Base-by-base conservation (phyloP, 352 stramenopile species). In the Phytopythium ostracodes region DNA sequence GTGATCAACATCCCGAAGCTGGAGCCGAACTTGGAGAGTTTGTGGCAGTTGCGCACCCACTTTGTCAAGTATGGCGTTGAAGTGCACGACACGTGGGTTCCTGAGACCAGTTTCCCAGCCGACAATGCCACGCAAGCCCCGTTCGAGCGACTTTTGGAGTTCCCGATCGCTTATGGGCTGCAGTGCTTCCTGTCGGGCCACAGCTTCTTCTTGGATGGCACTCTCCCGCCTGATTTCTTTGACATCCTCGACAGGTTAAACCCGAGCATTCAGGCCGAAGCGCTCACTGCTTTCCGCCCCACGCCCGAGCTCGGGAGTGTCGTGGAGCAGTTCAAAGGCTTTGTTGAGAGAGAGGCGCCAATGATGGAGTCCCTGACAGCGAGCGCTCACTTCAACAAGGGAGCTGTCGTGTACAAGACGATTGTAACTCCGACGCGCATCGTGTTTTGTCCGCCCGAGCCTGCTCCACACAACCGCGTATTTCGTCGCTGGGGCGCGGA, bases 371-470 rank as follows among this genome's bases (percentile, higher is more conserved):
- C 40, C 14, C 44, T 76, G 22, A 69, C 63, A 6, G 35, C 59
- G 9, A 79, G 63, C 42, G 50, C 60, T 4, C 59, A 53, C 2
- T 62, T 81, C 38, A 35, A 35, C 42, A 55, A 65, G 62, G 29
- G 43, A 25, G 7, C 57, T 0, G 56, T 80, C 12, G 75, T 92
- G 27, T 79, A 82, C 36, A 90, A 91, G 63, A 73, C 79, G 2
- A 72, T 89, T 25, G 77, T 91, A 24, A 91, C 80, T 2, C 81
- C 84, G 22, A 84, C 81, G 17, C 70, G 80, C n/a, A 68, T 91
- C 62, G 65, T 91, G 4, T 91, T 83, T 68, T 77, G 77, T 38
- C 68, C 70, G 27, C 80, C 84, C 0, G 68, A 80, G 36, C 43
- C 71, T 46, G 77, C 82, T 1, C 75, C 82, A 29, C 63, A 57